A percentile compares a stretch with the other conserved stretches of the same genome.
These are phyloP conservation scores for Cyanodermella asteris DNA, from an alignment of 2,329 filamentous ascomycete genomes.

Conservation along the genomic window DNA sequence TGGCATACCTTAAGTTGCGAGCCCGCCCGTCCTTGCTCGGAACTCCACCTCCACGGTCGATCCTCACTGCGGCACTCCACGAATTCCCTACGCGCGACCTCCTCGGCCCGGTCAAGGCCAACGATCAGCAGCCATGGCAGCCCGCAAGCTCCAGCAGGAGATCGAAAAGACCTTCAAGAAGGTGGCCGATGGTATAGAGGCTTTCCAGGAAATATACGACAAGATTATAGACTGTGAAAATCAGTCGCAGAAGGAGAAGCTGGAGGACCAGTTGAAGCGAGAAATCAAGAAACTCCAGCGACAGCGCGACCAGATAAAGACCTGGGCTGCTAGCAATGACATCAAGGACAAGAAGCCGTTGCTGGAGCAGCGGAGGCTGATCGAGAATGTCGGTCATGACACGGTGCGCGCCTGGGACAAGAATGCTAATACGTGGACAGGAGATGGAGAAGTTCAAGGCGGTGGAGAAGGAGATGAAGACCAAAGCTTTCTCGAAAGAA, in stretches of 20 bases:
- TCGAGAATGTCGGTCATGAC: constrained; percentile 74
- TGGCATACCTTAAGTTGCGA: no score
- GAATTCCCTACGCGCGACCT: constrained; percentile 3
- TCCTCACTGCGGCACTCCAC: constrained; percentile 7
- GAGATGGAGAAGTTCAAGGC: constrained; percentile 99
- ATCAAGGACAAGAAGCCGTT: constrained; percentile 98
- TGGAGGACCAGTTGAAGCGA: constrained; percentile 92
- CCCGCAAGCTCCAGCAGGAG: constrained; percentile 90
- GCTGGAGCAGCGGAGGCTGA: constrained; percentile 81
- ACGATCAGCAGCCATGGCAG: constrained; percentile 55
- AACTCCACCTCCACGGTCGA: neutral
- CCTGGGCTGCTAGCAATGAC: constrained; percentile 94
- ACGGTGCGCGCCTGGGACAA: no score
- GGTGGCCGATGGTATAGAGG: constrained; percentile 73
- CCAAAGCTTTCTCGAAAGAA: constrained; percentile 97
- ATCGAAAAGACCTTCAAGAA: constrained; percentile 99
- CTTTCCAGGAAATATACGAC: constrained; percentile 90
- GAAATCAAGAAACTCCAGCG: constrained; percentile 99
- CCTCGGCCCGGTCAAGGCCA: constrained; percentile 8
- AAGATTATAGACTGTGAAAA: constrained; percentile 91
- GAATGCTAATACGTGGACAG: no score
- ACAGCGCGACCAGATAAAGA: constrained; percentile 96
- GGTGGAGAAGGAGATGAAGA: constrained; percentile 99
- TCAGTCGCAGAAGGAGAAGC: constrained; percentile 89
- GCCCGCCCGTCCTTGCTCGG: no score